phyloP scores from a whole-genome alignment of 106 monocot species.

The Dioscorea alata region DNA sequence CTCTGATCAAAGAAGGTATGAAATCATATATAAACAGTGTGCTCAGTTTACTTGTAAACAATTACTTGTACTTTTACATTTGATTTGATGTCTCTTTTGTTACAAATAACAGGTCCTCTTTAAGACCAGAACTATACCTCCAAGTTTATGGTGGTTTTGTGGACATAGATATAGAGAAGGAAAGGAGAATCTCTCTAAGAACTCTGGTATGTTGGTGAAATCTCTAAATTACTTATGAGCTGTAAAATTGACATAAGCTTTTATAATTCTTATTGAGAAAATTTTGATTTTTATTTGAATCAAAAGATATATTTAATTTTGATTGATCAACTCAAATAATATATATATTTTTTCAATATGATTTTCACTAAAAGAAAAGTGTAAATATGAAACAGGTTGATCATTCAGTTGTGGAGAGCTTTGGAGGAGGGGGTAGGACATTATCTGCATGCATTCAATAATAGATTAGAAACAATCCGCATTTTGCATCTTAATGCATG shows the following conservation, averaged over 20 bases:
- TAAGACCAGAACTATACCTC: constrained; percentile 37
- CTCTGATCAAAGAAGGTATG: constrained; percentile 39
- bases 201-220: constrained; percentile 27
- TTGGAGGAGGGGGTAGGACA: constrained; percentile 34
- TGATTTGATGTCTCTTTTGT: too few species aligned
- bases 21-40: too few species aligned
- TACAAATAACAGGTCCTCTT: constrained; percentile 33
- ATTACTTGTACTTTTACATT: too few species aligned
- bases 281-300: too few species aligned
- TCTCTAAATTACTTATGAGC: too few species aligned
- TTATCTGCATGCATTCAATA: constrained; percentile 29
- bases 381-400: constrained; percentile 20
- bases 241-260: not conserved
- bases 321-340: too few species aligned
- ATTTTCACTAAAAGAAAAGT: not conserved
- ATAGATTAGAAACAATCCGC: constrained; percentile 16
- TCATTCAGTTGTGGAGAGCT: constrained; percentile 45
- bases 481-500: constrained; percentile 29
- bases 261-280: too few species aligned
- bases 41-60: too few species aligned
- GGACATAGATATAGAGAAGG: constrained; percentile 25
- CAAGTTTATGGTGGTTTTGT: constrained; percentile 63
- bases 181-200: constrained; percentile 36
- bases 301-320: too few species aligned
- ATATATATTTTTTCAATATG: too few species aligned